These are phyloP conservation scores for Hortiboletus campestris DNA, from an alignment of 768 basidiomycete genomes.

Conservation along the genomic window DNA sequence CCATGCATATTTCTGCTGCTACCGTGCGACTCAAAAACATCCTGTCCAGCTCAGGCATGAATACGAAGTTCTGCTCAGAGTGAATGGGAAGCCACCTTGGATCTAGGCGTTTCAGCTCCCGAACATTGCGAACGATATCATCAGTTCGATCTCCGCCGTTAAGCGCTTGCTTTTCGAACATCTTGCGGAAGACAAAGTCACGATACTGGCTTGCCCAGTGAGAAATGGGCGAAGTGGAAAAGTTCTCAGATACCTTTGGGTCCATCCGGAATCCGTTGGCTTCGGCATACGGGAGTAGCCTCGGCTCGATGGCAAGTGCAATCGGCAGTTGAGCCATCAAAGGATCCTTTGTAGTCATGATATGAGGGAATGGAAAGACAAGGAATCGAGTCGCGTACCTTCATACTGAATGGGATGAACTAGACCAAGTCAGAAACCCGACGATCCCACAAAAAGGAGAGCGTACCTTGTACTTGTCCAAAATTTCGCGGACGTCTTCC, in stretches of 20 bases:
- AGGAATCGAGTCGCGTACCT: slow-evolving; percentile 39
- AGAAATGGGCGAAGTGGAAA: slow-evolving; percentile 7
- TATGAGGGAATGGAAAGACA: slow-evolving; percentile 3
- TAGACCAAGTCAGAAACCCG: slow-evolving; percentile 30
- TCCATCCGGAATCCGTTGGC: slow-evolving; percentile 79
- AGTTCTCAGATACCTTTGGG: slow-evolving; percentile 50
- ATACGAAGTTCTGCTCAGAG: background rate
- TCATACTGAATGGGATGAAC: slow-evolving; percentile 78
- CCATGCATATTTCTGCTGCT: slow-evolving; percentile 83
- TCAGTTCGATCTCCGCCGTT: slow-evolving; percentile 53
- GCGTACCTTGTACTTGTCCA: slow-evolving; percentile 66
- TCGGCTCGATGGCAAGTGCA: slow-evolving; percentile 73
- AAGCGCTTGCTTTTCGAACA: slow-evolving; percentile 61
- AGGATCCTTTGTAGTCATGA: slow-evolving; percentile 51
- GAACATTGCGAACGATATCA: slow-evolving; percentile 68
- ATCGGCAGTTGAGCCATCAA: slow-evolving; percentile 77
- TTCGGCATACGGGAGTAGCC: slow-evolving; percentile 66
- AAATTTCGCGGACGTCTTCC: slow-evolving; percentile 62
- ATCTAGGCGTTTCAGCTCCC: slow-evolving; percentile 70
- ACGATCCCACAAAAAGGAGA: slow-evolving; percentile 2
- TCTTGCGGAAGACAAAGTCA: slow-evolving; percentile 84
- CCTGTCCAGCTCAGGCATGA: slow-evolving; percentile 35
- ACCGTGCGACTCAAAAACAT: slow-evolving; percentile 84
- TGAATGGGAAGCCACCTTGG: slow-evolving; percentile 45
- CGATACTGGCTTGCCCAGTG: slow-evolving; percentile 53